These are phyloP conservation scores for Prunus mume DNA, from an alignment of 306 rosid genomes.

Conservation along the genomic window DNA sequence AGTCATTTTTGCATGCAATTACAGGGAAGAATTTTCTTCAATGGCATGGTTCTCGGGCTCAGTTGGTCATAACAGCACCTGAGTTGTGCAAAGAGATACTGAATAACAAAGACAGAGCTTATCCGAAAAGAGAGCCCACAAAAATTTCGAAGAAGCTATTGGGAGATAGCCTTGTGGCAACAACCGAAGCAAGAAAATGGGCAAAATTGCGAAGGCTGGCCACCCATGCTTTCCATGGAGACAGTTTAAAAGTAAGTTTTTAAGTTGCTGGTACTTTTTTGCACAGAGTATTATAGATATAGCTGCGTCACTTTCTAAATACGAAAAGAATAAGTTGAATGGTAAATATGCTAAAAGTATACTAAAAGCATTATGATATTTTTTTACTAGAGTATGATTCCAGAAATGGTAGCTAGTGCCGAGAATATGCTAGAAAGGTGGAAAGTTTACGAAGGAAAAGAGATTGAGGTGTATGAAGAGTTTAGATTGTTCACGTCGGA, in stretches of 20 bases:
- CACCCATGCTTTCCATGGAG: background rate
- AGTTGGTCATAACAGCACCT: background rate
- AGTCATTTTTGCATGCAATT: background rate
- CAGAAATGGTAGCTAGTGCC: background rate
- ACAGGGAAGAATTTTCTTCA: background rate
- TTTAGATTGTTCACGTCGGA: background rate
- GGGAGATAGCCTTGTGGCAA: background rate
- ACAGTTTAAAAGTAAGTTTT: background rate
- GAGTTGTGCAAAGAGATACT: constrained; percentile 1
- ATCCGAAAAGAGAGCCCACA: background rate
- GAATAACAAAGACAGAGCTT: background rate
- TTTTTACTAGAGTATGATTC: background rate
- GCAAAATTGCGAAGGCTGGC: background rate
- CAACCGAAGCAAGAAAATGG: background rate
- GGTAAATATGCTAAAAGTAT: background rate
- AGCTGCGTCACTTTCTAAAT: background rate
- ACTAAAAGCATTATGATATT: background rate
- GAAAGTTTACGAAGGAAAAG: background rate
- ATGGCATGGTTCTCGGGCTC: background rate
- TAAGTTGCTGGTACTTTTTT: no score
- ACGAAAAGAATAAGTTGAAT: no score
- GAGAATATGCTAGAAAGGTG: background rate
- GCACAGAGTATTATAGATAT: no score
- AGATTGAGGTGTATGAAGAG: background rate
- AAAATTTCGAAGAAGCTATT: background rate